Base-by-base conservation (phyloP, 2,329 filamentous ascomycete genomes). In the Mycosphaerella sp. region DNA sequence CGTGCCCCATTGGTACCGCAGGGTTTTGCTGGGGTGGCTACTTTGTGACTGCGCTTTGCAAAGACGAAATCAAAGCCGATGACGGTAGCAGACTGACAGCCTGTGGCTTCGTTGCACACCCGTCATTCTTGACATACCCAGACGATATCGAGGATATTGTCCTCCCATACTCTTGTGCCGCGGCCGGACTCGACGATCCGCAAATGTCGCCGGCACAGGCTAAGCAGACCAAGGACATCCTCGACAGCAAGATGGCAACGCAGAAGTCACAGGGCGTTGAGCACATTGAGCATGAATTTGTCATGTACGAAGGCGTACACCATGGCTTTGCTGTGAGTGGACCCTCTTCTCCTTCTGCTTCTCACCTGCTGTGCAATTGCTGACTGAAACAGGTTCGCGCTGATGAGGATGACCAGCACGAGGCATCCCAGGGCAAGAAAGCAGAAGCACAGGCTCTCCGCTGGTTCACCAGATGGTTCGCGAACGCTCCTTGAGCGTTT, bases 401-500 rank as follows among this genome's bases (percentile, higher is more conserved):
- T 9, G 67, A 66, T 30, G 60, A 66, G 54, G 59, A 66, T 10
- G 64, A 69, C 41, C 53, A 59, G 37, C 57, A 65, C 41, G 63
- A 68, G 53, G 62, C 62, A 6, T 64, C 62, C 50, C 51, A 55
- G 34, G 67, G 68, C 14, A 63, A 68, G 61, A 62, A 64, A 53
- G 68, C 68, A 5, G 68, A 71, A 55, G 62, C 57, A 25, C 68
- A 71, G 53, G 69, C 69, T 5, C 56, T 71, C 7, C 52, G 48
- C 10, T 71, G 69, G 68, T 71, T 70, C 53, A 57, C 42, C 25
- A 63, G 59, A 48, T 68, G 66, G 64, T 70, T 71, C 42, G 45
- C 52, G 4, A 52, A 48, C 18, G 50, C 50, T 17, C 39, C 53
- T 12, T 39, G 50, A 44, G 41, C 41, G 3, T 34, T n/a, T 34